Conservation (phyloP, 1,284 basidiomycete species). For the Trichosporon sp. region DNA sequence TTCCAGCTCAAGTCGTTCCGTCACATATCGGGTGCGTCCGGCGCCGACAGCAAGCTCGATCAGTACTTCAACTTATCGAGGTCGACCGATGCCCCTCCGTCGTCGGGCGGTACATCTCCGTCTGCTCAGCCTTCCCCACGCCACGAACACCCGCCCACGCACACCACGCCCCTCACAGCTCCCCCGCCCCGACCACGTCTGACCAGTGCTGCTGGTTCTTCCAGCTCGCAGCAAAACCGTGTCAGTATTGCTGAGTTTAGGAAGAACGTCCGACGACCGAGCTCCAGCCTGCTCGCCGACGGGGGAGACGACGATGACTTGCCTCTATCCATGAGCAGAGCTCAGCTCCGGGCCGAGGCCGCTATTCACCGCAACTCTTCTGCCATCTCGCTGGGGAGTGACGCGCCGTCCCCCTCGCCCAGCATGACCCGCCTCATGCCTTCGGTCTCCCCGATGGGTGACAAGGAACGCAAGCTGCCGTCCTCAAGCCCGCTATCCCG, state of each 20-base stretch:
- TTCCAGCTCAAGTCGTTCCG: constrained; percentile 47
- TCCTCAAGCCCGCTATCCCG: not conserved
- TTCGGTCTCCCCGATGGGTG: not conserved
- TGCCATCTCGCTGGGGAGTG: constrained; percentile 11
- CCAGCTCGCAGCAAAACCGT: constrained; percentile 20
- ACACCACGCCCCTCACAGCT: not conserved
- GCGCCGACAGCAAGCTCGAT: constrained; percentile 17
- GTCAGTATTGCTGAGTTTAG: constrained; percentile 42
- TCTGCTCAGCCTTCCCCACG: not conserved
- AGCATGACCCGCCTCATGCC: not conserved
- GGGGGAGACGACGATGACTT: constrained; percentile 36
- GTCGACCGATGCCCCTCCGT: not conserved
- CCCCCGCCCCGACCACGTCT: constrained; percentile 26
- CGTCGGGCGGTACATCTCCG: not conserved
- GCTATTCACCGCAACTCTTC: constrained; percentile 11
- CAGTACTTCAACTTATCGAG: constrained; percentile 8
- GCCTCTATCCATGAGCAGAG: constrained; percentile 29
- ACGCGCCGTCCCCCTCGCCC: not conserved
- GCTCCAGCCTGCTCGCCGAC: constrained; percentile 18
- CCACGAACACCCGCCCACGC: not conserved
- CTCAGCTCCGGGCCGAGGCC: constrained; percentile 6
- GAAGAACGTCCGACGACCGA: constrained; percentile 36
- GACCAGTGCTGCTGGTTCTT: constrained; percentile 31
- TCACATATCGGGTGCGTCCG: constrained; percentile 43
- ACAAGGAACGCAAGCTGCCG: not conserved